phyloP scores from a whole-genome alignment of 169 alveolate genomes.

The Cryptosporidium ryanae region DNA sequence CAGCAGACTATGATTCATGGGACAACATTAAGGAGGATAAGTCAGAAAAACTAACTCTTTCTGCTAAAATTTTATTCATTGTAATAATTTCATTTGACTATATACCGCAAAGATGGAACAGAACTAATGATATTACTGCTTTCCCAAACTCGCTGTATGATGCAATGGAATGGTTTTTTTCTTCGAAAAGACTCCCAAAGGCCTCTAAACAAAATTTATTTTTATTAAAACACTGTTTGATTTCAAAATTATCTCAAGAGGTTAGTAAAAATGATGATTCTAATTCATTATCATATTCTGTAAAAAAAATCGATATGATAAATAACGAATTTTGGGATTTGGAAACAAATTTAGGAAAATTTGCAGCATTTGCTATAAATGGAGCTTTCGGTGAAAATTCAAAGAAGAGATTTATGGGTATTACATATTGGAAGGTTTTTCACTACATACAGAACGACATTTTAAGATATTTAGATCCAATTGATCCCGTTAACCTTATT shows the following conservation, averaged over 20 bases:
- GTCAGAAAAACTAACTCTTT: constrained; percentile 26
- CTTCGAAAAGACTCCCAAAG: constrained; percentile 41
- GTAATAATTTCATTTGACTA: constrained; percentile 46
- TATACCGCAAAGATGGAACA: constrained; percentile 55
- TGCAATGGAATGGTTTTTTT: constrained; percentile 40
- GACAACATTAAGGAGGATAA: constrained; percentile 13
- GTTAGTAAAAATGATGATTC: not conserved
- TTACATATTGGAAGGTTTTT: constrained; percentile 61
- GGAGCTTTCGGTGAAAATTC: constrained; percentile 71
- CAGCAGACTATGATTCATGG: constrained; percentile 74
- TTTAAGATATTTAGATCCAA: constrained; percentile 36
- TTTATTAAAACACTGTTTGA: constrained; percentile 20
- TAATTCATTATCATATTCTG: constrained; percentile 5
- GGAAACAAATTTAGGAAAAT: constrained; percentile 49
- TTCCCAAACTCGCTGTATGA: constrained; percentile 54
- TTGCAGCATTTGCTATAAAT: constrained; percentile 71
- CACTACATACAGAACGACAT: constrained; percentile 43
- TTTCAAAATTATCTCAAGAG: constrained; percentile 47
- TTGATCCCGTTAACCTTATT: constrained; percentile 37
- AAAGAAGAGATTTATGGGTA: constrained; percentile 58
- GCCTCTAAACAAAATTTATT: constrained; percentile 41
- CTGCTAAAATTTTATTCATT: constrained; percentile 42
- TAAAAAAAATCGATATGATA: constrained; percentile 2
- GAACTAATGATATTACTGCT: constrained; percentile 5
- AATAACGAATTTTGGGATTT: constrained; percentile 60